Evolutionary conservation across 768 basidiomycete genomes (phyloP), one percentile per base, ranked within the genome.

Genomic region (Phanerodontia chrysosporium): DNA sequence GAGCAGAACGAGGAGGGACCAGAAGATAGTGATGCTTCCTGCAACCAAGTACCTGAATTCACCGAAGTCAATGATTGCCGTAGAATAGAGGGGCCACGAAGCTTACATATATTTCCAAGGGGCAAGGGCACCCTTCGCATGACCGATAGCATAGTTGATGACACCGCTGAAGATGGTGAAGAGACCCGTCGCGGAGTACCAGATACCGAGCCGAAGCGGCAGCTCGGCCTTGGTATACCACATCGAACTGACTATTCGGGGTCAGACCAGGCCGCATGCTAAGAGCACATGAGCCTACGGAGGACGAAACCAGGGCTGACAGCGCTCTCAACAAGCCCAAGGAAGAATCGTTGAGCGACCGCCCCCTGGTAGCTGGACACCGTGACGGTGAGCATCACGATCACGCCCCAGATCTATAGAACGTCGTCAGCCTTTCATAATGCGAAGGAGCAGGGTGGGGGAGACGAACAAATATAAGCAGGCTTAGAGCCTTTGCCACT

Each of bases 31-130:
- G 45, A 55, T 55, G 53, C 58, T 59, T 1, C 58, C 58, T 14
- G 58, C 58, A 8, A 48, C 42, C n/a, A 59, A 29, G 32, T 59
- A 59, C 58, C 58, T 59, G 25, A 9, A 2, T 12, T 22, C n/a
- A n/a, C 14, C 53, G 7, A 45, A 28, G 7, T 8, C n/a, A n/a
- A 21, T 6, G 21, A 9, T 10, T 30, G 13, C 25, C 14, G 7
- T 5, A 9, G 18, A 21, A 10, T 16, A 45, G 39, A n/a, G 24
- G 32, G 12, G n/a, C 24, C 10, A 2, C 24, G 6, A 42, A 8
- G 22, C 58, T 1, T 48, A 59, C 58, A 59, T 59, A 52, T 59
- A 59, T 35, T 59, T 59, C 58, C 58, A 59, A 14, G 58, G 58
- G 1, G 51, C 18, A 9, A 59, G 45, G 5, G 51, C 9, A 13